Evolutionary conservation across 306 rosid genomes (phyloP), one percentile per base, ranked within the genome.

Genomic region (Datisca glomerata): DNA sequence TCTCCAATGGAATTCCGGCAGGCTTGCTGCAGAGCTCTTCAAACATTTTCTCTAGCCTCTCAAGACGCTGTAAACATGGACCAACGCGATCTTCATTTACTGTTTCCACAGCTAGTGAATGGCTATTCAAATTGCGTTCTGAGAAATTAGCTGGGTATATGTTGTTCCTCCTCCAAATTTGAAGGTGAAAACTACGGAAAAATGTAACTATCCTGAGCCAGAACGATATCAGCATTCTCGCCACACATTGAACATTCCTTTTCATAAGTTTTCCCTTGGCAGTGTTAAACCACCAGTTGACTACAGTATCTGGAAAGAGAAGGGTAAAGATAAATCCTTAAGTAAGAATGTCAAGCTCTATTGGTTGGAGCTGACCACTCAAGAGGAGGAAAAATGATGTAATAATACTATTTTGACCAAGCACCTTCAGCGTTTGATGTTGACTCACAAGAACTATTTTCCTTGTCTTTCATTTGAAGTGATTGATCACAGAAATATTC

Each of bases 31-130:
- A 57, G 28, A 89, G 73, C 49, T 80, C 86, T 27, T 68, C 72
- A 8, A 70, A 77, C 11, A 63, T 60, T 20, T 64, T 68, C 64
- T 89, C 98, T 38, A 89, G 72, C 63, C 61, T 73, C 68, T 80
- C 76, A 47, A 89, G 81, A 58, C 95, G 95, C 49, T 72, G 65
- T 59, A 66, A 63, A 50, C 84, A 89, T 5, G 89, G 91, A 55
- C 52, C 71, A 43, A 73, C 59, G 9, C 40, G 21, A 39, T 89
- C 91, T 47, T 67, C 75, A 34, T 53, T 57, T 35, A 33, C 59
- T 43, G 56, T 49, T 75, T 70, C 79, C 17, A 37, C 77, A 51
- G 72, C 62, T 41, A 60, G 63, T 47, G 78, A 53, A 31, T 54
- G 73, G 57, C 51, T 50, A 39, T 51, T 60, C 1, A 66, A 23